Evolutionary conservation across 371 early-diverging fungal species (phyloP), one percentile per base, ranked within the genome.

Genomic region (Choanephora cucurbitarum): DNA sequence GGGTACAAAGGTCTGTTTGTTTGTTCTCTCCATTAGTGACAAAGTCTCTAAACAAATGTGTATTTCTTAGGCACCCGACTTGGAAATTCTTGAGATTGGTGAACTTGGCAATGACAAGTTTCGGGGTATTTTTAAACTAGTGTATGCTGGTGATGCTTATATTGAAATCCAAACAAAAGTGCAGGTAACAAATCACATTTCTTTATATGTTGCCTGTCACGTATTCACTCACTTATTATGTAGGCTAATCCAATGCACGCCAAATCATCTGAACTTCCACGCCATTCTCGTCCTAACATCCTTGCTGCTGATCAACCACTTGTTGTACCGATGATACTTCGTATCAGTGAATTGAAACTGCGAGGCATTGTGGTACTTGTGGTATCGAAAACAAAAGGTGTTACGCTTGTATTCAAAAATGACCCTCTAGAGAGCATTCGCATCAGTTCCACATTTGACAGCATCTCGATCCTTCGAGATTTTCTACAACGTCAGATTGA

Each of bases 31-130:
- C n/a, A n/a, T n/a, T 28, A 28, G 28, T 28, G 28, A 28, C 28
- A 28, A 28, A 28, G 28, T 28, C 7, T 28, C 28, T 28, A 28
- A 28, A 5, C 28, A 3, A 28, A 28, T 28, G 28, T 28, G 28
- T 28, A 52, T 21, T 40, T 58, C 33, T 17, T 71, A 92, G 90
- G 91, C 99, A 19, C 99, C 99, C 14, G 96, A 95, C 44, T 82
- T 99, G 24, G 98, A 97, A 65, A 94, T 99, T 58, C 74, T 99
- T n/a, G 99, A 99, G 62, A 94, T 99, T 60, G 92, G 96, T 34
- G 99, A 99, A 55, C 81, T 99, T 23, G 84, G 87, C 5, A 88
- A 83, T 46, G 96, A 96, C 64, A 87, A 91, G 56, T 96, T 97
- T 75, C 86, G 93, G 46, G 98, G 96, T 17, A 95, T 98, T 57